These are phyloP conservation scores for Myriangium duriaei DNA, from an alignment of 2,329 filamentous ascomycete species.

Conservation along the genomic window DNA sequence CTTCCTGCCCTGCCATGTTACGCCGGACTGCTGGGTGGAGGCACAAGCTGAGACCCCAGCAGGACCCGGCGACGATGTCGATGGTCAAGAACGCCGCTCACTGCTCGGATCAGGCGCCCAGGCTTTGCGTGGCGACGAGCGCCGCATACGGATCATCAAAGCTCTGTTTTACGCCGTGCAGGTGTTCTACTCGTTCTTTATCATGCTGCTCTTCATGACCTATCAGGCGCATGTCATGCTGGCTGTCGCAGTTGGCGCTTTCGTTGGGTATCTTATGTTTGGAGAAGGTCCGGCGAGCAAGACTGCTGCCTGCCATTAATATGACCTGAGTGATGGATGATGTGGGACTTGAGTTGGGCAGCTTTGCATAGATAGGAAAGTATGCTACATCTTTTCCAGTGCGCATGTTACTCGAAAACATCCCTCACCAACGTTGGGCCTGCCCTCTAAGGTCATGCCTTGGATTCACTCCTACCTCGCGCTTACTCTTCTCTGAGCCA, in stretches of 20 bases:
- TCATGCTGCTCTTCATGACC: slow-evolving; percentile 99
- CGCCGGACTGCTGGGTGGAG: too few relatives aligned
- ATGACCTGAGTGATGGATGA: background rate
- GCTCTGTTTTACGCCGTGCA: slow-evolving; percentile 77
- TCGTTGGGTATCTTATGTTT: slow-evolving; percentile 76
- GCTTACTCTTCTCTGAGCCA: too few relatives aligned
- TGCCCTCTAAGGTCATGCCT: too few relatives aligned
- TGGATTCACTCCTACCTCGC: too few relatives aligned
- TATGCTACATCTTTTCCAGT: too few relatives aligned
- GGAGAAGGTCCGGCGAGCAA: slow-evolving; percentile 61
- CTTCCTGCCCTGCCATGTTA: background rate
- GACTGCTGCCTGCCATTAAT: slow-evolving; percentile 80
- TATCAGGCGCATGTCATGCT: slow-evolving; percentile 99
- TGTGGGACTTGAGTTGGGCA: too few relatives aligned
- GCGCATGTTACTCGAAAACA: too few relatives aligned
- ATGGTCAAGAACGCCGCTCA: slow-evolving; percentile 48
- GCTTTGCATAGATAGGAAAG: too few relatives aligned
- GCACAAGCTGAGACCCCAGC: background rate
- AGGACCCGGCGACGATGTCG: background rate
- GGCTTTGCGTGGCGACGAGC: slow-evolving; percentile 43
- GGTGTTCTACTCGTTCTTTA: slow-evolving; percentile 98
- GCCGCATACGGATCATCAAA: slow-evolving; percentile 65
- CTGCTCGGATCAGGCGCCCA: slow-evolving; percentile 64
- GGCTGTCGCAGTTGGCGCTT: slow-evolving; percentile 76
- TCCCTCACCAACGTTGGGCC: too few relatives aligned